A percentile compares a stretch with the other conserved stretches of the same genome.
Evolutionary conservation across 1,139 yeast genomes (phyloP).

Genomic region (Citeromyces hawaiiensis): DNA sequence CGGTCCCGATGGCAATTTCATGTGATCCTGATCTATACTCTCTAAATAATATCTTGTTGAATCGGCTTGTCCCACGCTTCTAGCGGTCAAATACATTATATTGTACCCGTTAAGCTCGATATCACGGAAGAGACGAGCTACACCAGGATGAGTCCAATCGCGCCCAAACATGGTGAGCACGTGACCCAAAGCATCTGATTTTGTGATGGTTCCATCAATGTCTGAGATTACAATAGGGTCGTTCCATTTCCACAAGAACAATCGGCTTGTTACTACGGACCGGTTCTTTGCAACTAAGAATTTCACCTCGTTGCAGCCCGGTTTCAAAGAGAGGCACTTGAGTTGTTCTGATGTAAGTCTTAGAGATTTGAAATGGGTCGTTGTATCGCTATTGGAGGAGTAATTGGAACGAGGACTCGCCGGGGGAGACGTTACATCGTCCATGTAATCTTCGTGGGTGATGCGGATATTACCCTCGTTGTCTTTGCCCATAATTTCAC

Average conservation of each 20-base stretch:
- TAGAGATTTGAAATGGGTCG: constrained; percentile 63
- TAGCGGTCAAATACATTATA: constrained; percentile 83
- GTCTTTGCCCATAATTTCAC: constrained; percentile 43
- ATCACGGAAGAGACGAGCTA: constrained; percentile 80
- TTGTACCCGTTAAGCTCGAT: constrained; percentile 82
- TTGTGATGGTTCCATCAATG: constrained; percentile 96
- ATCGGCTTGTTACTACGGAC: constrained; percentile 59
- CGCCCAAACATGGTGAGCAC: constrained; percentile 86
- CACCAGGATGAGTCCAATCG: constrained; percentile 98
- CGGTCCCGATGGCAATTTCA: constrained; percentile 76
- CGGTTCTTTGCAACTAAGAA: constrained; percentile 77
- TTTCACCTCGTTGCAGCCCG: constrained; percentile 67
- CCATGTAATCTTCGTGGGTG: constrained; percentile 4
- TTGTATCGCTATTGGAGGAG: no score
- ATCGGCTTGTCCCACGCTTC: constrained; percentile 95
- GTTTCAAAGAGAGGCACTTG: constrained; percentile 53
- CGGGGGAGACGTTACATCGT: neutral
- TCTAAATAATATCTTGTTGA: constrained; percentile 74
- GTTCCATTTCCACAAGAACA: constrained; percentile 74
- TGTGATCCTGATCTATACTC: constrained; percentile 68
- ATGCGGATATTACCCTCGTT: constrained; percentile 65
- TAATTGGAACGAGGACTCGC: constrained; percentile 4
- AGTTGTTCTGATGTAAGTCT: constrained; percentile 88
- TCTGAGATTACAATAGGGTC: constrained; percentile 93
- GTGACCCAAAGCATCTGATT: constrained; percentile 96